Evolutionary conservation across 192 early-diverging fungal genomes (phyloP).

Genomic region (Entophlyctis luteolus): DNA sequence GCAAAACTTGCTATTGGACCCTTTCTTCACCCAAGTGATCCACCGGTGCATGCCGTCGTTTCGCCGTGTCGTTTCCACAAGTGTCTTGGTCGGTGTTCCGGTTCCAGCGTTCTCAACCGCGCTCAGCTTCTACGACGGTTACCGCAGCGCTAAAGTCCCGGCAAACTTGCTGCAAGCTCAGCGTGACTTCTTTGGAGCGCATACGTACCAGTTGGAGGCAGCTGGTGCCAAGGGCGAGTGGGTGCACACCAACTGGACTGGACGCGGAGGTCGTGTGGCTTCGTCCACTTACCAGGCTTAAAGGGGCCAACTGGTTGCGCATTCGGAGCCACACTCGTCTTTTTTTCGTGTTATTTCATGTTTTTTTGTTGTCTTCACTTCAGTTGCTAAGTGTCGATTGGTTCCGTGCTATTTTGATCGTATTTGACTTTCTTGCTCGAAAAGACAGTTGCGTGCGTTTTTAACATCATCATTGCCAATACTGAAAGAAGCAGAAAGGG

Average conservation of each 20-base stretch:
- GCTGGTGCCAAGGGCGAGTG: constrained; percentile 62
- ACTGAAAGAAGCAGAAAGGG: too few species aligned
- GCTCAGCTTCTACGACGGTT: constrained; percentile 95
- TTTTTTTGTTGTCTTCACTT: background rate
- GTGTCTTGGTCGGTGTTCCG: constrained; percentile 80
- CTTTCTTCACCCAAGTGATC: constrained; percentile 93
- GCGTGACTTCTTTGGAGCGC: constrained; percentile 98
- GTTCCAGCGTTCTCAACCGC: constrained; percentile 86
- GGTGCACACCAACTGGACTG: constrained; percentile 98
- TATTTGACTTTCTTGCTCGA: too few species aligned
- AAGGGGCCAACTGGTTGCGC: background rate
- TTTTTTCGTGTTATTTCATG: background rate
- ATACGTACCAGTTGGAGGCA: constrained; percentile 83
- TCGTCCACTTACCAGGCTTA: constrained; percentile 69
- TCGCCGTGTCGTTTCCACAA: constrained; percentile 81
- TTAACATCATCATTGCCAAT: too few species aligned
- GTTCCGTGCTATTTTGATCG: too few species aligned
- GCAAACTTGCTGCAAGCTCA: constrained; percentile 94
- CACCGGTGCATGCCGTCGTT: constrained; percentile 78
- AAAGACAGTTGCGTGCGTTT: too few species aligned
- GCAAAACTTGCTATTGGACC: constrained; percentile 89
- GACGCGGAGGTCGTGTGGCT: constrained; percentile 77
- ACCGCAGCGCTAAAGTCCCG: constrained; percentile 81
- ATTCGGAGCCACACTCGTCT: background rate
- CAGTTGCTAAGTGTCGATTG: too few species aligned